These are phyloP conservation scores for Podila verticillata DNA, from an alignment of 192 early-diverging fungal genomes.

Conservation along the genomic window DNA sequence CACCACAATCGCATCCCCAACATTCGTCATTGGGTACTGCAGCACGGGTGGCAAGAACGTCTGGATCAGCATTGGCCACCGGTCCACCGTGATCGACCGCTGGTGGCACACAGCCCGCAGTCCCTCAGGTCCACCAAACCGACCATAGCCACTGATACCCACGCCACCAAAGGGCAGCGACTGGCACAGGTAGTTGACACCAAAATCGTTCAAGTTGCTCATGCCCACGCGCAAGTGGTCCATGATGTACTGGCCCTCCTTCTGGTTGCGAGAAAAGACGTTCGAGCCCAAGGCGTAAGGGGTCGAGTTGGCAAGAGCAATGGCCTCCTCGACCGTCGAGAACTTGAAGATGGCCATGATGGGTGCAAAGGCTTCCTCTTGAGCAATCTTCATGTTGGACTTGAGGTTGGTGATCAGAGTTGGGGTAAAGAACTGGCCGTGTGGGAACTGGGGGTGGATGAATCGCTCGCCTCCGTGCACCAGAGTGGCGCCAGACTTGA, in stretches of 20 bases:
- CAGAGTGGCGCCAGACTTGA: slow-evolving; percentile 78
- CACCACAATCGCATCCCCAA: slow-evolving; percentile 49
- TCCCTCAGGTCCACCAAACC: slow-evolving; percentile 80
- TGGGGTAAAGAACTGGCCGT: slow-evolving; percentile 84
- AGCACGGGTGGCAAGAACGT: slow-evolving; percentile 79
- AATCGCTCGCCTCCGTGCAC: slow-evolving; percentile 74
- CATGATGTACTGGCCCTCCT: slow-evolving; percentile 68
- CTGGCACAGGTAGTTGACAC: slow-evolving; percentile 85
- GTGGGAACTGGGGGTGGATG: slow-evolving; percentile 74
- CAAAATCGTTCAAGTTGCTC: slow-evolving; percentile 91
- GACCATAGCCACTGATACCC: slow-evolving; percentile 79
- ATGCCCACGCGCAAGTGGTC: slow-evolving; percentile 75
- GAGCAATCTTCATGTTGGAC: slow-evolving; percentile 78
- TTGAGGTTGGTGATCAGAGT: slow-evolving; percentile 85
- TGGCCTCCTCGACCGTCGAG: slow-evolving; percentile 70
- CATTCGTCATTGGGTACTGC: slow-evolving; percentile 73
- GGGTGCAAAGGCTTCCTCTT: slow-evolving; percentile 83
- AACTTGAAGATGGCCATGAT: slow-evolving; percentile 85
- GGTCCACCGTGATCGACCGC: slow-evolving; percentile 77
- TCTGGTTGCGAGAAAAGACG: slow-evolving; percentile 79
- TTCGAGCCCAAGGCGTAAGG: slow-evolving; percentile 82
- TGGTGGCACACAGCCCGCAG: slow-evolving; percentile 75
- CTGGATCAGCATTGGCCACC: slow-evolving; percentile 71
- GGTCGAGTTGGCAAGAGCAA: slow-evolving; percentile 73
- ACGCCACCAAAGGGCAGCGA: slow-evolving; percentile 86